Evolutionary conservation across 2,329 filamentous ascomycete genomes (phyloP), one percentile per base, ranked within the genome.

Genomic region (Stemphylium vesicarium): DNA sequence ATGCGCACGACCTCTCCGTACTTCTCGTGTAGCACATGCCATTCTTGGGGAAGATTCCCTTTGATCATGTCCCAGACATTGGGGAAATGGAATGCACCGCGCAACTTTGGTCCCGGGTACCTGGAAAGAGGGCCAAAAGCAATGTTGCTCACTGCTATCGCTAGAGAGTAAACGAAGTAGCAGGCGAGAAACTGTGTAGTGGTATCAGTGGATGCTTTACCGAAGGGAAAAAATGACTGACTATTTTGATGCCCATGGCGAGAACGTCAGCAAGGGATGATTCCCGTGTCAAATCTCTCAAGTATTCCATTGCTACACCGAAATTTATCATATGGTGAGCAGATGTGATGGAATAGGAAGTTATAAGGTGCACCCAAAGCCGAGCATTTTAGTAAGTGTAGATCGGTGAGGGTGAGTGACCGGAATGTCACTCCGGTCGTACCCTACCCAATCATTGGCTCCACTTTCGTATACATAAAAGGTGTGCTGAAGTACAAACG

Each of bases 1-100:
- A 62, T 47, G 15, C 59, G 53, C 13, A 62, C 59, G 4, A 59
- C 49, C 15, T 54, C 47, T n/a, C 56, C 59, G 32, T 59, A 62
- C 13, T 55, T 32, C 15, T 57, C 46, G 26, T 62, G 59, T 1
- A 59, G 41, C 10, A 33, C 33, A 20, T 54, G 52, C 43, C 50
- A 50, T 35, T 50, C 46, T 26, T 16, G 24, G 13, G 24, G 33
- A 12, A 40, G 11, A 2, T 40, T n/a, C n/a, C 45, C 51, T 9
- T 26, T 38, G 1, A 45, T 22, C 5, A 39, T 18, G 4, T 49
- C 39, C 33, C 33, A 36, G n/a, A 6, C n/a, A 16, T 36, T 16
- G 33, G 33, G 33, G 13, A 36, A 36, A 10, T 36, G 33, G n/a
- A 36, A 36, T 18, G 33, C 33, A 18, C 33, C 33, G 33, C 33